Evolutionary conservation across 2,329 filamentous ascomycete species (phyloP).

Genomic region (Albifimbria verrucaria): DNA sequence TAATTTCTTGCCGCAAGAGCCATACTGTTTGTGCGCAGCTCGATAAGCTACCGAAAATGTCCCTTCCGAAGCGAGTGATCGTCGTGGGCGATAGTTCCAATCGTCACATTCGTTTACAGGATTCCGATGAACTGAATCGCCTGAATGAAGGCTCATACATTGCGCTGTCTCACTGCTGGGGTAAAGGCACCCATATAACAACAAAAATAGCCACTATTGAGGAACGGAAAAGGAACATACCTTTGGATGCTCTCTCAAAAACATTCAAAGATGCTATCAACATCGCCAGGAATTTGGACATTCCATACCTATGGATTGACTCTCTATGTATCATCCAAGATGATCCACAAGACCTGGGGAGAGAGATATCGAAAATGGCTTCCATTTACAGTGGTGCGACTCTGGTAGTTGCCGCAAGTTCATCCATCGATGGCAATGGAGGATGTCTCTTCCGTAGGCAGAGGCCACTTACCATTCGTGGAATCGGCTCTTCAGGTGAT

Average conservation of each 20-base stretch:
- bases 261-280: conserved; percentile 17
- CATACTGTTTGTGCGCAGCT: conserved; percentile 14
- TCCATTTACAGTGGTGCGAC: conserved; percentile 21
- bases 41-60: conserved; percentile 1
- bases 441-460: conserved; percentile 18
- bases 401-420: conserved; percentile 19
- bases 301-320: conserved; percentile 23
- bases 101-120: conserved; percentile 12
- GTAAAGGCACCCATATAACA: conserved; percentile 9
- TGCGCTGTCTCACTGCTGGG: conserved; percentile 20
- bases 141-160: conserved; percentile 12
- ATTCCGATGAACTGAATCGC: conserved; percentile 8
- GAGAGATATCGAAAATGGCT: conserved; percentile 22
- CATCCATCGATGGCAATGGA: conserved; percentile 11
- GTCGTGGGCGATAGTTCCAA: conserved; percentile 14
- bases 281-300: conserved; percentile 14
- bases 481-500: conserved; percentile 7
- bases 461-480: conserved; percentile 8
- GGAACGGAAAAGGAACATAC: conserved; percentile 15
- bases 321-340: conserved; percentile 24
- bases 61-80: conserved; percentile 16
- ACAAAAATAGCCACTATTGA: conserved; percentile 10
- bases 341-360: conserved; percentile 19
- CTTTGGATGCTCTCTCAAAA: conserved; percentile 8
- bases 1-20: conserved; percentile 9